phyloP scores from a whole-genome alignment of 2,329 filamentous ascomycete genomes.

The Pseudonectria foliicola region DNA sequence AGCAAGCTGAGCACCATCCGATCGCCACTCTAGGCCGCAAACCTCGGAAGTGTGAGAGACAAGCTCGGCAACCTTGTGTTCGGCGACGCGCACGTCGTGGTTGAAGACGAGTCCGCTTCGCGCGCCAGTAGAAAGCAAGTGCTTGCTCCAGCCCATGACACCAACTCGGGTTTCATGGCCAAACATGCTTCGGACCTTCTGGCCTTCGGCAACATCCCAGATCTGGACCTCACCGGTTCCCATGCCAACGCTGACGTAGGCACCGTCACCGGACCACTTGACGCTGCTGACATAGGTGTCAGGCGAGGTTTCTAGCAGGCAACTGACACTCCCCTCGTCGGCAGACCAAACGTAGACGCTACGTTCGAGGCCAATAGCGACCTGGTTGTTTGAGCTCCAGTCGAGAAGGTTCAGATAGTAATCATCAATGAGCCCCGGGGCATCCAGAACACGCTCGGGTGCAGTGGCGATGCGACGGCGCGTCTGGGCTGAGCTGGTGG shows the following conservation, averaged over 20 bases:
- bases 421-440: conserved; percentile 91
- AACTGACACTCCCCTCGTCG: conserved; percentile 82
- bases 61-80: conserved; percentile 97
- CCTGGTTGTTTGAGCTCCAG: conserved; percentile 97
- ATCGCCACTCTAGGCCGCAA: conserved; percentile 95
- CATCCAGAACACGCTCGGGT: conserved; percentile 92
- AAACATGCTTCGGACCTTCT: conserved; percentile 97
- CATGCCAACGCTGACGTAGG: conserved; percentile 91
- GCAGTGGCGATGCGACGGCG: conserved; percentile 88
- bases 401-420: conserved; percentile 99
- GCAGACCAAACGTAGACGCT: conserved; percentile 99
- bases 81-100: conserved; percentile 93
- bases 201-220: conserved; percentile 93
- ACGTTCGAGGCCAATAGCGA: conserved; percentile 93
- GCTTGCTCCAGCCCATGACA: conserved; percentile 99
- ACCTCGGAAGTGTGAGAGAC: conserved; percentile 97
- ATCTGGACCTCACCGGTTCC: conserved; percentile 97
- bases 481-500: conserved; percentile 71
- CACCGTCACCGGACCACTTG: conserved; percentile 96
- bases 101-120: conserved; percentile 95
- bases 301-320: conserved; percentile 75
- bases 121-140: conserved; percentile 88
- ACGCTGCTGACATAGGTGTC: conserved; percentile 98
- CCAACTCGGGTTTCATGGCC: conserved; percentile 94
- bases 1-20: conserved; percentile 91